These are phyloP conservation scores for Orbilia brochopaga DNA, from an alignment of 2,329 filamentous ascomycete species.

Conservation along the genomic window DNA sequence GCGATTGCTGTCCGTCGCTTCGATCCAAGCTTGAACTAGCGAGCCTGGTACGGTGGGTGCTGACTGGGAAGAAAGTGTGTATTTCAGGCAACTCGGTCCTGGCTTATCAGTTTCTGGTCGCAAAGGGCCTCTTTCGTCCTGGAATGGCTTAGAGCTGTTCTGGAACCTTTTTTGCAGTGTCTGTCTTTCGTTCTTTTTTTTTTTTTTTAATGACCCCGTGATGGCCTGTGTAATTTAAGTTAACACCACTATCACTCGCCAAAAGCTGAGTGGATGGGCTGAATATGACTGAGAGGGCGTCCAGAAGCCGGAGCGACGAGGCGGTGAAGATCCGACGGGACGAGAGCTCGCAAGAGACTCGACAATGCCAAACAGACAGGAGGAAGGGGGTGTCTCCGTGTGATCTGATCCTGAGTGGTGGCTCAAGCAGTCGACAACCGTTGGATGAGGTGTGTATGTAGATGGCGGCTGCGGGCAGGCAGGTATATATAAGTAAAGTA, in stretches of 20 bases:
- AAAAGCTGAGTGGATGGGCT: conserved; percentile 27
- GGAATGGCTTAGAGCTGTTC: background rate
- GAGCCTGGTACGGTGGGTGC: background rate
- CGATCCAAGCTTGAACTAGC: background rate
- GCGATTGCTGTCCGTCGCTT: background rate
- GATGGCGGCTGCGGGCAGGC: no score
- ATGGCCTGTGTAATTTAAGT: conserved; percentile 48
- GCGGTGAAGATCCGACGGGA: conserved; percentile 44
- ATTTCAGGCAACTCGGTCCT: background rate
- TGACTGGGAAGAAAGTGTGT: background rate
- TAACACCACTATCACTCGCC: conserved; percentile 30
- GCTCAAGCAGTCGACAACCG: no score
- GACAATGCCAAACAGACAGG: background rate
- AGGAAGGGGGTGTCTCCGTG: conserved; percentile 13
- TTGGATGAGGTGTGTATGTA: no score
- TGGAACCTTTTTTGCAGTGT: background rate
- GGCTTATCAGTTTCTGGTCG: background rate
- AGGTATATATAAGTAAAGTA: background rate
- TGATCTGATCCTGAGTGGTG: conserved; percentile 1
- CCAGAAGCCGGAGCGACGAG: conserved; percentile 36
- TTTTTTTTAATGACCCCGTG: conserved; percentile 28
- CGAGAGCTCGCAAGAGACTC: conserved; percentile 5
- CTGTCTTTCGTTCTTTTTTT: conserved; percentile 2
- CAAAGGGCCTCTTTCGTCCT: background rate
- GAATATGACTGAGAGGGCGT: conserved; percentile 33